Percentiles rank a stretch among this genome's conserved stretches.
Evolutionary conservation across 768 basidiomycete genomes (phyloP).

Genomic region (Nidula microcarpa): DNA sequence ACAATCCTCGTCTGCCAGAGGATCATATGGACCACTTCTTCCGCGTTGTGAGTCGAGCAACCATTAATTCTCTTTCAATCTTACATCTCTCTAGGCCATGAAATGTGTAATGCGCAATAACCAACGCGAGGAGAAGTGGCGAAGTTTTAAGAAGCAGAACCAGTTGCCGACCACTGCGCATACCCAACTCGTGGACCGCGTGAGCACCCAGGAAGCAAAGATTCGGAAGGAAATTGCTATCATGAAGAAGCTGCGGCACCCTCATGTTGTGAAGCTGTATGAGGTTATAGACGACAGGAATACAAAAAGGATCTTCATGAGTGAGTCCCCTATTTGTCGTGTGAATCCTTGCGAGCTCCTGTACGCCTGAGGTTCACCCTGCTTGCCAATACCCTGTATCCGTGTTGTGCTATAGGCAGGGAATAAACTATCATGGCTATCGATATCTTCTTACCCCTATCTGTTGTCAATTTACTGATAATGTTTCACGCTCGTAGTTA

Average conservation of each 20-base stretch:
- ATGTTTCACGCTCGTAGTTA: constrained; percentile 48
- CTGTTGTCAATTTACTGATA: constrained; percentile 3
- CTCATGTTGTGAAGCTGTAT: constrained; percentile 83
- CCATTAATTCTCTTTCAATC: constrained; percentile 3
- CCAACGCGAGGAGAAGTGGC: constrained; percentile 52
- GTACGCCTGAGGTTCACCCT: neutral
- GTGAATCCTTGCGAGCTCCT: neutral
- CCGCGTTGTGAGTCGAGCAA: constrained; percentile 30
- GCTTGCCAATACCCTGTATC: constrained; percentile 1
- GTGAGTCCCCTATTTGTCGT: constrained; percentile 42
- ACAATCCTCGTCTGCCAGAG: constrained; percentile 39
- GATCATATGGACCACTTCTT: constrained; percentile 40
- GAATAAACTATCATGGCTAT: neutral
- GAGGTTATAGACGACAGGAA: constrained; percentile 95
- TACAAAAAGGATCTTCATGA: constrained; percentile 88
- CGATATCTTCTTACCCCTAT: constrained; percentile 1
- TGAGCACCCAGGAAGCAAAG: constrained; percentile 74
- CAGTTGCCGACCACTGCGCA: constrained; percentile 48
- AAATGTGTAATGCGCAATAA: constrained; percentile 74
- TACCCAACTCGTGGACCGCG: constrained; percentile 60
- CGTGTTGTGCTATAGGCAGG: neutral
- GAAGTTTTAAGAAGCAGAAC: constrained; percentile 23
- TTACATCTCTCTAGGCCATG: constrained; percentile 54
- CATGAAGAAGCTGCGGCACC: constrained; percentile 95
- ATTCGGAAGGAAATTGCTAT: constrained; percentile 95